Evolutionary conservation across 2,329 filamentous ascomycete species (phyloP), one percentile per base, ranked within the genome.

Genomic region (Ceratocystis variospora): DNA sequence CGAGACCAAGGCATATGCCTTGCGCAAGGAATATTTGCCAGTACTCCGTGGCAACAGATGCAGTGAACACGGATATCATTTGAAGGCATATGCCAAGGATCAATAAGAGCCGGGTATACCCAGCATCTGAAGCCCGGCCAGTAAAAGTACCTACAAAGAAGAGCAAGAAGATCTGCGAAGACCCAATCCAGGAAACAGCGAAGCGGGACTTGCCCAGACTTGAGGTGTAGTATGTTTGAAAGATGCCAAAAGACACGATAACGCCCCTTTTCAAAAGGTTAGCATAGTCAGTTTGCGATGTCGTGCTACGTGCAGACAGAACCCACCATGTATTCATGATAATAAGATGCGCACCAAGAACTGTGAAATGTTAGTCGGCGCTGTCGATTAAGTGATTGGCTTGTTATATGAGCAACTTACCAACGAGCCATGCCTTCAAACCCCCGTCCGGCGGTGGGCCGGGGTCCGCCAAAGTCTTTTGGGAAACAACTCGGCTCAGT

Each of bases 21-120:
- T 85, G 83, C 0, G 80, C 74, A 0, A 84, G 73, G 22, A 85
- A 72, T 0, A 83, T 72, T 65, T 85, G 82, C 78, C 79, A 83
- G 75, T 83, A 85, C 48, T 74, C 69, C 0, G 75, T 77, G 28
- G 75, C 75, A 8, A 73, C 72, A 0, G 79, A 77, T 0, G 79
- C 77, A 0, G 73, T 72, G 71, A 85, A 80, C 69, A 81, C 73
- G 63, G 80, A 81, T 3, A 79, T 65, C 5, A 77, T 68, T 57
- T 79, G 75, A 61, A 83, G 74, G 2, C 71, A 66, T 6, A 74
- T 74, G 19, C 81, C 81, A 2, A 71, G 17, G 4, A 75, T 46
- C 59, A 81, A 73, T 1, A 80, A 70, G 3, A 74, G 73, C 0
- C 77, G 77, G 69, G 82, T 81, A 71, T 80, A 79, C 41, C 81